These are phyloP conservation scores for Pseudogymnoascus sp. DNA, from an alignment of 2,329 filamentous ascomycete species.

Conservation along the genomic window DNA sequence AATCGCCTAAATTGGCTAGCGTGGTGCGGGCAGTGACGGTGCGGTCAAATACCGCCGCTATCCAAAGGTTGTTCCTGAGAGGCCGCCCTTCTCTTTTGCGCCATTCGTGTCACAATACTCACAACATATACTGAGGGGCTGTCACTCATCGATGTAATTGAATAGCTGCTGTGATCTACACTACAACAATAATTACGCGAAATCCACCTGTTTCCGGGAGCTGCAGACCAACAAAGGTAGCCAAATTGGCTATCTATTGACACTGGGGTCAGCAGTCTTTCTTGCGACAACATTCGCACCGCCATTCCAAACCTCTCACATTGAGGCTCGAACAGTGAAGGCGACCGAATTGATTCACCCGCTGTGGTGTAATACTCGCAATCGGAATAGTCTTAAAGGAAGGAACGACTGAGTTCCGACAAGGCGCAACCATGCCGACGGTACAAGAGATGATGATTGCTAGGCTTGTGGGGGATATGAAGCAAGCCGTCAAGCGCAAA, in stretches of 20 bases:
- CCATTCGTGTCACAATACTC: conserved; percentile 7
- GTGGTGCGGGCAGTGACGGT: conserved; percentile 5
- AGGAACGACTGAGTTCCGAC: neutral
- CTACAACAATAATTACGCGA: neutral
- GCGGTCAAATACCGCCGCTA: conserved; percentile 2
- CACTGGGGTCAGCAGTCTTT: neutral
- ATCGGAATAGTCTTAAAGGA: neutral
- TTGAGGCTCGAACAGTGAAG: neutral
- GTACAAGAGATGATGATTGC: conserved; percentile 5
- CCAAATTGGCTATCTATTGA: neutral
- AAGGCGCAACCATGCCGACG: neutral
- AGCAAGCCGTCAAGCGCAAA: conserved; percentile 56
- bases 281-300: neutral
- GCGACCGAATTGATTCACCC: neutral
- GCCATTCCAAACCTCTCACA: neutral
- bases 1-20: conserved; percentile 9
- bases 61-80: conserved; percentile 8
- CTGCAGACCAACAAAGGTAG: neutral
- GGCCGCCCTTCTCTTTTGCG: conserved; percentile 1
- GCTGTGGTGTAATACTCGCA: neutral
- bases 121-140: conserved; percentile 1
- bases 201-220: neutral
- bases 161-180: neutral
- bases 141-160: neutral
- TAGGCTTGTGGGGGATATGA: conserved; percentile 43